These are phyloP conservation scores for Brassica juncea DNA, from an alignment of 345 rosid genomes.

Conservation along the genomic window DNA sequence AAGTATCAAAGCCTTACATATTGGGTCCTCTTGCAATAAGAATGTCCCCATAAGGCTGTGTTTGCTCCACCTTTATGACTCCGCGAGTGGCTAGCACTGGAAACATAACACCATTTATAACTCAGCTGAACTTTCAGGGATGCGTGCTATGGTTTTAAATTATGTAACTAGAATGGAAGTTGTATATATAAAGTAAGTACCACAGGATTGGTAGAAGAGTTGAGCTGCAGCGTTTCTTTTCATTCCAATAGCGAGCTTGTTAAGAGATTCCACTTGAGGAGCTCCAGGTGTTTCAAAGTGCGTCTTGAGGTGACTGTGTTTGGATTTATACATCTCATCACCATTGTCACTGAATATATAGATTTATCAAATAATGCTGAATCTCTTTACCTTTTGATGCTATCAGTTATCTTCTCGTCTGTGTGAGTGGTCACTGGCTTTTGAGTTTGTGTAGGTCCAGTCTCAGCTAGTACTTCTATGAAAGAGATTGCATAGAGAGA, in stretches of 20 bases:
- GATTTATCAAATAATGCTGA: background rate
- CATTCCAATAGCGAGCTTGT: constrained; percentile 70
- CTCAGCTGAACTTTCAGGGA: background rate
- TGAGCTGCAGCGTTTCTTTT: constrained; percentile 71
- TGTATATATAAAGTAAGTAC: constrained; percentile 41
- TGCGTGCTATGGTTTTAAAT: background rate
- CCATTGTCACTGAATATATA: background rate
- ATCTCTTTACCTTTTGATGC: constrained; percentile 57
- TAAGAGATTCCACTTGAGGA: constrained; percentile 62
- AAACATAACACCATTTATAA: background rate
- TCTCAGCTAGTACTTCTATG: constrained; percentile 71
- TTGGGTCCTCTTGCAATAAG: constrained; percentile 68
- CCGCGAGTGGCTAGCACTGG: constrained; percentile 74
- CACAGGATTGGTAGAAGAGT: constrained; percentile 84
- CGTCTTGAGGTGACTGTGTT: constrained; percentile 69
- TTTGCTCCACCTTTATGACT: constrained; percentile 58
- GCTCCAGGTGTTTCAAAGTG: constrained; percentile 85
- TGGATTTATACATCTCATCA: constrained; percentile 10
- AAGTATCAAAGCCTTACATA: constrained; percentile 38
- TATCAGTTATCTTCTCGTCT: constrained; percentile 65
- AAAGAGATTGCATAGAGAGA: background rate
- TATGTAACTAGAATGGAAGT: constrained; percentile 13
- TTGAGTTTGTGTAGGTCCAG: constrained; percentile 76
- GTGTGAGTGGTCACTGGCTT: constrained; percentile 43
- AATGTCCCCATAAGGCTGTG: constrained; percentile 68